Evolutionary conservation across 352 stramenopile genomes (phyloP).

Genomic region (Phytophthora multivora): DNA sequence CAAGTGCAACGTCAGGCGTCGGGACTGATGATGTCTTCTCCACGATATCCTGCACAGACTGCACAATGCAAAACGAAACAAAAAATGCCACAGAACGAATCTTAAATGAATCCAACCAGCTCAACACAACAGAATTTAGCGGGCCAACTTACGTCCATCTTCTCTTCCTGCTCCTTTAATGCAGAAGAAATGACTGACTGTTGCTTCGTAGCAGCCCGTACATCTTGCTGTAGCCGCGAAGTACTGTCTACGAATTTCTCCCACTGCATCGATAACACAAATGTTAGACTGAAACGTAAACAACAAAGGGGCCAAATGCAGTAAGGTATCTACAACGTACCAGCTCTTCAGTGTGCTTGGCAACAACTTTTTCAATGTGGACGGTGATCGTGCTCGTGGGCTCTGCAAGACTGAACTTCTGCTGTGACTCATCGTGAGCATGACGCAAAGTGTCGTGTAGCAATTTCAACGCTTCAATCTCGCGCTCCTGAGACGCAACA

Average conservation of each 20-base stretch:
- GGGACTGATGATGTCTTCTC: constrained; percentile 15
- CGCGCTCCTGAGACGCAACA: constrained; percentile 56
- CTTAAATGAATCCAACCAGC: constrained; percentile 10
- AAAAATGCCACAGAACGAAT: constrained; percentile 1
- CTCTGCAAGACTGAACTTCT: constrained; percentile 65
- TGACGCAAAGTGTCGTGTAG: constrained; percentile 64
- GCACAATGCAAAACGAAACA: constrained; percentile 2
- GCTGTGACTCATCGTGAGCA: constrained; percentile 57
- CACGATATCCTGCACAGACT: constrained; percentile 33
- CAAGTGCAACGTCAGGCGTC: constrained; percentile 1
- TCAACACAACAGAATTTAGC: not conserved
- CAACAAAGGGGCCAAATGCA: not conserved
- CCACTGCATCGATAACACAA: constrained; percentile 40
- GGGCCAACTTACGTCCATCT: constrained; percentile 43
- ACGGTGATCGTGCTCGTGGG: constrained; percentile 58
- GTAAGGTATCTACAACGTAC: constrained; percentile 30
- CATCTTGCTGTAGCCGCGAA: constrained; percentile 37
- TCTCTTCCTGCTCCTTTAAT: constrained; percentile 45
- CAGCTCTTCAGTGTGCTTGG: constrained; percentile 68
- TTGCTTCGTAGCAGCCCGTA: constrained; percentile 31
- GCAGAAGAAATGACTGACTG: constrained; percentile 33
- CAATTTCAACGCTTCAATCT: constrained; percentile 61
- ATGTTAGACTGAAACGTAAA: not conserved
- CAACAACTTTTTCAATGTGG: constrained; percentile 71
- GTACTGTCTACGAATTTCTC: constrained; percentile 53